A percentile compares a stretch with the other conserved stretches of the same genome.
Evolutionary conservation across 495 filamentous ascomycete genomes (phyloP).

Genomic region (Pseudevernia furfuracea): DNA sequence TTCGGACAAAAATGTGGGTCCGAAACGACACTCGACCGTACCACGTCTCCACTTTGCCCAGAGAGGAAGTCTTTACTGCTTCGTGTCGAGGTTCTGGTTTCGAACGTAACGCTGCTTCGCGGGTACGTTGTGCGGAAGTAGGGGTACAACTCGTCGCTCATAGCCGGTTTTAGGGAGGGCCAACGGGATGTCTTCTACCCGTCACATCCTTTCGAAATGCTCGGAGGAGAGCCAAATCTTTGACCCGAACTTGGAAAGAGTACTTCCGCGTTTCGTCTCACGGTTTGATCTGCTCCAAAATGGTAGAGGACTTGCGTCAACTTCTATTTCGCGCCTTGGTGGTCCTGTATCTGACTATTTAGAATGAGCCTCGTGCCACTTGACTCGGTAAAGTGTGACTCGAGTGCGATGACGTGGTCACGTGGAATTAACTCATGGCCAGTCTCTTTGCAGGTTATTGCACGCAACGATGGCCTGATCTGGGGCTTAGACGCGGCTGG

Average conservation of each 20-base stretch:
- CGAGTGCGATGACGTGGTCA: neutral
- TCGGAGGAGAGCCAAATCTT: neutral
- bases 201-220: neutral
- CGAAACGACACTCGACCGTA: neutral
- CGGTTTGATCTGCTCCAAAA: neutral
- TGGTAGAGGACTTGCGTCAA: neutral
- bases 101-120: neutral
- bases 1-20: neutral
- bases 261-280: neutral
- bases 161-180: neutral
- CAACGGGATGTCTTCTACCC: neutral
- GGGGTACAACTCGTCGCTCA: neutral
- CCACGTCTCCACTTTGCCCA: neutral
- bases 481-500: neutral
- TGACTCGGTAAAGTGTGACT: neutral
- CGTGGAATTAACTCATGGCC: neutral
- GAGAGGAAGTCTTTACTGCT: neutral
- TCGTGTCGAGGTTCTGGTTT: neutral
- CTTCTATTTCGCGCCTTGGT: neutral
- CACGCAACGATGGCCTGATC: neutral
- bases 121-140: neutral
- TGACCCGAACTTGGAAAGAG: neutral
- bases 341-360: neutral
- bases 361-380: neutral
- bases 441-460: neutral